These are phyloP conservation scores for Houttuynia cordata DNA, from an alignment of 164 flowering plant genomes.

Conservation along the genomic window DNA sequence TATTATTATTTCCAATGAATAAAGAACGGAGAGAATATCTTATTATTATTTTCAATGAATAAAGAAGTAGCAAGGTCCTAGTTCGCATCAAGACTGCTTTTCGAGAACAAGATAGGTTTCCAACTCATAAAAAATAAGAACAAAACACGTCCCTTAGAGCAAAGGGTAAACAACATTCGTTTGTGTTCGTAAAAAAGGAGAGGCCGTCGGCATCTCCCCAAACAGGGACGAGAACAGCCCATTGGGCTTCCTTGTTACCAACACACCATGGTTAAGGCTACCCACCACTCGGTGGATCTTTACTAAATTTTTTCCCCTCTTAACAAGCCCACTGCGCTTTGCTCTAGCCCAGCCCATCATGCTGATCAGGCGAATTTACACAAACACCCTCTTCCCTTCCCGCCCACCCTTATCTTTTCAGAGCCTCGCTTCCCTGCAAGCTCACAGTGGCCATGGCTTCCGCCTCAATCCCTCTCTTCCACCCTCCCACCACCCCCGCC, in stretches of 20 bases:
- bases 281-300: conserved; percentile 2
- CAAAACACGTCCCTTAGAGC: no score
- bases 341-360: background rate
- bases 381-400: background rate
- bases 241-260: conserved; percentile 4
- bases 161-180: no score
- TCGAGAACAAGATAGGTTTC: no score
- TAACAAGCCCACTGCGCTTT: background rate
- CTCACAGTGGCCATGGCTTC: background rate
- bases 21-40: no score
- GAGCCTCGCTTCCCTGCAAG: background rate
- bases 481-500: conserved; percentile 8
- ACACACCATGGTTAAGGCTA: conserved; percentile 2
- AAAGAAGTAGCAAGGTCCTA: no score
- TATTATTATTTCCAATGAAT: no score
- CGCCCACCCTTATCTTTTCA: background rate
- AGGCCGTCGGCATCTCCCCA: conserved; percentile 7
- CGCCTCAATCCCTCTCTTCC: conserved; percentile 2
- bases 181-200: conserved; percentile 4
- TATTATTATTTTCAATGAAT: no score
- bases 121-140: no score
- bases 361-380: background rate
- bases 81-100: no score
- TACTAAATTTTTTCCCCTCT: background rate
- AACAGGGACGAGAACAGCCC: conserved; percentile 9